Evolutionary conservation across 1,284 basidiomycete species (phyloP).

Genomic region (Trichosporon ovoides): DNA sequence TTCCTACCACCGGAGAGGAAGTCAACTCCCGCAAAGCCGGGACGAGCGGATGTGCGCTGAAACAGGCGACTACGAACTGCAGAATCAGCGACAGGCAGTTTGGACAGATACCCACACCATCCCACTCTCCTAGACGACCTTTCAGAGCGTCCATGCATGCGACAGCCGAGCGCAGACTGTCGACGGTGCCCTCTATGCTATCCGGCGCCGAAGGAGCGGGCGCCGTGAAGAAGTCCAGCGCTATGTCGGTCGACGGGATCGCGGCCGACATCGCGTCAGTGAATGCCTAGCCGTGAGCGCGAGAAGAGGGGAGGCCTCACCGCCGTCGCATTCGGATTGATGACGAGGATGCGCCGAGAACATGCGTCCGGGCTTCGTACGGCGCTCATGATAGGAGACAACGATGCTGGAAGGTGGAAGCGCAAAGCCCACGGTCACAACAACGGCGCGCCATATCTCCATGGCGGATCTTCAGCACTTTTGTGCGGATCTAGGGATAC

Average conservation of each 20-base stretch:
- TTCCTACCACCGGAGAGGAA: constrained; percentile 49
- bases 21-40: constrained; percentile 48
- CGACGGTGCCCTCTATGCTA: constrained; percentile 51
- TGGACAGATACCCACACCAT: constrained; percentile 23
- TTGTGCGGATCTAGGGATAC: too few relatives aligned
- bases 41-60: constrained; percentile 54
- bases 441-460: too few relatives aligned
- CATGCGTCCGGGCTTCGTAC: neutral
- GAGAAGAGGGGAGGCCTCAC: constrained; percentile 17
- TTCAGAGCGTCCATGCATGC: constrained; percentile 38
- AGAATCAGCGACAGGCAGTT: constrained; percentile 11
- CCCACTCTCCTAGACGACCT: constrained; percentile 19
- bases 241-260: constrained; percentile 7
- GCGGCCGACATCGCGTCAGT: constrained; percentile 15
- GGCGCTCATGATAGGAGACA: constrained; percentile 10
- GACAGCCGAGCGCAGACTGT: constrained; percentile 48
- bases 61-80: constrained; percentile 54
- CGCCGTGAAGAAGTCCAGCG: constrained; percentile 49
- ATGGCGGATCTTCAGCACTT: too few relatives aligned
- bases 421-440: too few relatives aligned
- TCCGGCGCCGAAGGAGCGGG: constrained; percentile 43
- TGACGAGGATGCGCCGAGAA: constrained; percentile 46
- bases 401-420: neutral
- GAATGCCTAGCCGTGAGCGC: constrained; percentile 14
- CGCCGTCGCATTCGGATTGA: constrained; percentile 55